Percentiles rank a stretch among this genome's conserved stretches.
Conservation (phyloP, 306 rosid genomes). For the Corylus americana region DNA sequence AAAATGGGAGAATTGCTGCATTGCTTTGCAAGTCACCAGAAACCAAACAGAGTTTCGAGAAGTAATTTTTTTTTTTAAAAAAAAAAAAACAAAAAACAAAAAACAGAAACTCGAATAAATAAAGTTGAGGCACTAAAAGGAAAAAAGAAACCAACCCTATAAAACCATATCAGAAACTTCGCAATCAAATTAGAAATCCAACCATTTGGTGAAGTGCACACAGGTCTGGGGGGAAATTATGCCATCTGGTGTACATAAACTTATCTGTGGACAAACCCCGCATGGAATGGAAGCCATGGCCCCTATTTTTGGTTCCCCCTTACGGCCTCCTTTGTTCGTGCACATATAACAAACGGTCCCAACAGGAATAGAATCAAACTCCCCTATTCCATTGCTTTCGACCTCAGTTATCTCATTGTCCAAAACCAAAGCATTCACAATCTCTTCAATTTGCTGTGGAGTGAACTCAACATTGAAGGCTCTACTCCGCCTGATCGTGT, state of each 20-base stretch:
- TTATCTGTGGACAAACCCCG: constrained; percentile 72
- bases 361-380: constrained; percentile 49
- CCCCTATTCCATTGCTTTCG: constrained; percentile 64
- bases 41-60: background rate
- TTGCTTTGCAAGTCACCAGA: background rate
- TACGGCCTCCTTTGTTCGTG: constrained; percentile 45
- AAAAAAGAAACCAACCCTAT: background rate
- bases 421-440: constrained; percentile 57
- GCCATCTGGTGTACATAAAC: constrained; percentile 61
- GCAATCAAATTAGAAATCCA: constrained; percentile 51
- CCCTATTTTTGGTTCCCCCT: constrained; percentile 43
- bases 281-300: constrained; percentile 71
- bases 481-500: constrained; percentile 28
- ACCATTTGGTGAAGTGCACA: constrained; percentile 60
- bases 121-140: background rate
- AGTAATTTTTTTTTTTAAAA: too few species aligned
- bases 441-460: constrained; percentile 51
- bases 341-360: constrained; percentile 65
- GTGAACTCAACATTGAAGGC: constrained; percentile 37
- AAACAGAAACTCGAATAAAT: background rate
- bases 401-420: constrained; percentile 56
- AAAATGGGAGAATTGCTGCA: background rate
- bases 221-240: constrained; percentile 68
- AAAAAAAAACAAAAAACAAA: too few species aligned
- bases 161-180: background rate